Evolutionary conservation across 345 rosid genomes (phyloP).

Genomic region (Rubroshorea leprosula): DNA sequence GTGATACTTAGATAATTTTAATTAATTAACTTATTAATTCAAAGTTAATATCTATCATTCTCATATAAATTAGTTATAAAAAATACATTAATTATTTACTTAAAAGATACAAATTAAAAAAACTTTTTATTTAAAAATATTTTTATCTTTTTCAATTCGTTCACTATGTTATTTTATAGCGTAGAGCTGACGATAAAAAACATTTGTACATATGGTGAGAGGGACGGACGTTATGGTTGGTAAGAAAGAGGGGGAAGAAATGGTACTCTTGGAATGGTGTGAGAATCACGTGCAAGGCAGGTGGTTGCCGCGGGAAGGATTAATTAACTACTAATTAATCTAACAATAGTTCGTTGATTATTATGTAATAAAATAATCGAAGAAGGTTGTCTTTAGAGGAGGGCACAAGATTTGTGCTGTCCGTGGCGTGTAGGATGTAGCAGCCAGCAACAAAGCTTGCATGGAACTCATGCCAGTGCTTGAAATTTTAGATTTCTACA

Average conservation of each 20-base stretch:
- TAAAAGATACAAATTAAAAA: no score
- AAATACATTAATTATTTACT: no score
- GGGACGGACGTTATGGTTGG: constrained; percentile 34
- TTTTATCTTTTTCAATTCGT: no score
- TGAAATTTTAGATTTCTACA: not conserved
- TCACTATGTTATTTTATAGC: no score
- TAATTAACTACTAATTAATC: not conserved
- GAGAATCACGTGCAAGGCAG: constrained; percentile 44
- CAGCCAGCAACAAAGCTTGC: constrained; percentile 36
- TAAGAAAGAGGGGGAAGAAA: constrained; percentile 27
- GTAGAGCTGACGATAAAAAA: no score
- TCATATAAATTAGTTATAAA: no score
- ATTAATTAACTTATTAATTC: no score
- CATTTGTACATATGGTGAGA: no score
- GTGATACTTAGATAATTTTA: no score
- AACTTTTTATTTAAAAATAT: no score
- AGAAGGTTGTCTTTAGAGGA: constrained; percentile 23
- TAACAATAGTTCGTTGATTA: not conserved
- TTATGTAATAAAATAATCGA: constrained; percentile 4
- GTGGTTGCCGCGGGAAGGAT: constrained; percentile 7
- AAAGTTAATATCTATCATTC: no score
- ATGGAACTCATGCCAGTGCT: constrained; percentile 23
- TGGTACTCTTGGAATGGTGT: constrained; percentile 24
- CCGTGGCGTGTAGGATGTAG: constrained; percentile 69
- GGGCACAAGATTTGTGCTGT: constrained; percentile 81